Conservation (phyloP, 352 stramenopile genomes). For the Paralagenidium karlingii region DNA sequence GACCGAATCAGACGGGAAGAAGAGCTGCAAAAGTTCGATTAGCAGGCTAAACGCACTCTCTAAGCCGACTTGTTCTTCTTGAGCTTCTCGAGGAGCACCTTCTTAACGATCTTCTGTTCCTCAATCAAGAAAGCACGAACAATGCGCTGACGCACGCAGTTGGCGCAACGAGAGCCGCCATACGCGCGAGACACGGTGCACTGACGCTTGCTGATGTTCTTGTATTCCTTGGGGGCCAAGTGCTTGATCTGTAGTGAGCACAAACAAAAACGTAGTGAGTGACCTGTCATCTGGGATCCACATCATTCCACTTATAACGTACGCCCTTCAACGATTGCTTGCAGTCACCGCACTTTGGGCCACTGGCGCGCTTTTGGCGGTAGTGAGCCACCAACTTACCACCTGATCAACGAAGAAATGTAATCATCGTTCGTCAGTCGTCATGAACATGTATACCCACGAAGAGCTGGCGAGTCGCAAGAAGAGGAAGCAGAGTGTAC, state of each 20-base stretch:
- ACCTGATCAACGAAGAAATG: conserved; percentile 21
- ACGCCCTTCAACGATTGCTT: conserved; percentile 81
- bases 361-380: conserved; percentile 89
- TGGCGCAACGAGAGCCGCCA: conserved; percentile 89
- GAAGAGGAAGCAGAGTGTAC: conserved; percentile 27
- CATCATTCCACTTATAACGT: conserved; percentile 6
- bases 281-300: conserved; percentile 1
- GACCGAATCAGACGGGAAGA: no score
- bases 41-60: no score
- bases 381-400: conserved; percentile 91
- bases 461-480: no score
- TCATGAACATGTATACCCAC: no score
- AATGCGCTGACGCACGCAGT: conserved; percentile 93
- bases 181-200: conserved; percentile 95
- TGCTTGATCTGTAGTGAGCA: conserved; percentile 69
- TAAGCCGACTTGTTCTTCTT: conserved; percentile 74
- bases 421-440: background rate
- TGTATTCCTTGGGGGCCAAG: conserved; percentile 51
- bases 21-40: no score
- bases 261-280: conserved; percentile 1
- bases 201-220: conserved; percentile 83
- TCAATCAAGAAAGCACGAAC: conserved; percentile 98
- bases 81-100: conserved; percentile 94
- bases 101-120: conserved; percentile 99
- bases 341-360: conserved; percentile 95